phyloP scores from a whole-genome alignment of 495 filamentous ascomycete genomes.

The Tuber calosporum region DNA sequence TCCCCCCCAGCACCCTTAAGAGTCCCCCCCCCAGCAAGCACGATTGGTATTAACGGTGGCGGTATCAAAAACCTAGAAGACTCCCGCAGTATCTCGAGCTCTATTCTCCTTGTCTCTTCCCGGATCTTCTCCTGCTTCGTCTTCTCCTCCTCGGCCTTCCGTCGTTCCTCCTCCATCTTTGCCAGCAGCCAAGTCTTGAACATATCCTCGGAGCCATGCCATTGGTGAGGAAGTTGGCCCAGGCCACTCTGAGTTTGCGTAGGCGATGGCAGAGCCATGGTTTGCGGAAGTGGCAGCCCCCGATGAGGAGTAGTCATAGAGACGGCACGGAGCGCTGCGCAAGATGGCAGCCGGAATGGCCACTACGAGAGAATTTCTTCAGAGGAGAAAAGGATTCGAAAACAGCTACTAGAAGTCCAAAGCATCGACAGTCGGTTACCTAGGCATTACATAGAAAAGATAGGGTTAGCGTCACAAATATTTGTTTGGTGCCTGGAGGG shows the following conservation, averaged over 20 bases:
- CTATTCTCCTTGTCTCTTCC: conserved; percentile 74
- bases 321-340: conserved; percentile 26
- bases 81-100: conserved; percentile 75
- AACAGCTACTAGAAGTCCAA: conserved; percentile 36
- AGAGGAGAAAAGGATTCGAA: conserved; percentile 31
- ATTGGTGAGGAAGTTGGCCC: conserved; percentile 62
- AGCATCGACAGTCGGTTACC: conserved; percentile 39
- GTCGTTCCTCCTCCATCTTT: conserved; percentile 76
- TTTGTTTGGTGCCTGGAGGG: conserved; percentile 31
- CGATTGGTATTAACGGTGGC: conserved; percentile 75
- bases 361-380: conserved; percentile 30
- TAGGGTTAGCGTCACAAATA: conserved; percentile 37
- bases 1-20: conserved; percentile 58
- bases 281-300: conserved; percentile 65
- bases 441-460: conserved; percentile 37
- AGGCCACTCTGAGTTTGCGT: conserved; percentile 47
- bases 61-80: conserved; percentile 75
- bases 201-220: conserved; percentile 68
- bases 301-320: conserved; percentile 67
- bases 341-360: conserved; percentile 26
- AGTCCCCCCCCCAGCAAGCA: conserved; percentile 75
- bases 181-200: conserved; percentile 76
- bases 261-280: conserved; percentile 56
- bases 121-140: conserved; percentile 70
- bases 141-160: conserved; percentile 80